Conservation (phyloP, 2,329 filamentous ascomycete genomes). For the Aspergillus sp. region DNA sequence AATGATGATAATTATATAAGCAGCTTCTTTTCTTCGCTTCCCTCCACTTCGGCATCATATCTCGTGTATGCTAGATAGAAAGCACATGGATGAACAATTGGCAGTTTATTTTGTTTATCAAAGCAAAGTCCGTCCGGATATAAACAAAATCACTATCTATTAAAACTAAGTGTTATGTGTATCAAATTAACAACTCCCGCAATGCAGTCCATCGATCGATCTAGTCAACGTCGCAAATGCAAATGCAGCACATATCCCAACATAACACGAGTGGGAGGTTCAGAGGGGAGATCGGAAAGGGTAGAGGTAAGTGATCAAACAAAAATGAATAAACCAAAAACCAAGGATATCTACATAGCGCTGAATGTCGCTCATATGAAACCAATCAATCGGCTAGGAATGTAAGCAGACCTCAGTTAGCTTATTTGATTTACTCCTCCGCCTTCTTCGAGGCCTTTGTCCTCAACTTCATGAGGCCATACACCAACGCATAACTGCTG, state of each 20-base stretch:
- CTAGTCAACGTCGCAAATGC: background rate
- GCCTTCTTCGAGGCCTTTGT: slow-evolving; percentile 38
- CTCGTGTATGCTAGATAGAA: slow-evolving; percentile 1
- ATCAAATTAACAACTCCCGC: background rate
- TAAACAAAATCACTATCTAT: background rate
- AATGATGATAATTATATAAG: background rate
- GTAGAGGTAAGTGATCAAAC: background rate
- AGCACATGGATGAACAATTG: background rate
- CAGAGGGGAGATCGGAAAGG: background rate
- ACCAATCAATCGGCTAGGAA: background rate
- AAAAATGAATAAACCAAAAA: background rate
- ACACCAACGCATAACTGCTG: slow-evolving; percentile 53
- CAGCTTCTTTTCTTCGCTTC: background rate
- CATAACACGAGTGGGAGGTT: background rate
- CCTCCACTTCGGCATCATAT: background rate
- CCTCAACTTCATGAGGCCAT: slow-evolving; percentile 36
- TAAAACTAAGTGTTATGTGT: background rate
- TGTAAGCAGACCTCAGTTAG: background rate
- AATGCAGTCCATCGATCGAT: background rate
- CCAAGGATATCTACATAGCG: background rate
- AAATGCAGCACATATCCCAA: background rate
- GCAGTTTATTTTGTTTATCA: background rate
- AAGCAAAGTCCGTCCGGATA: background rate
- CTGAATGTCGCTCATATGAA: background rate
- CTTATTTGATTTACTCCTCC: slow-evolving; percentile 15